phyloP scores from a whole-genome alignment of 1,139 yeast species.

The Magnusiomyces tetraspermus region DNA sequence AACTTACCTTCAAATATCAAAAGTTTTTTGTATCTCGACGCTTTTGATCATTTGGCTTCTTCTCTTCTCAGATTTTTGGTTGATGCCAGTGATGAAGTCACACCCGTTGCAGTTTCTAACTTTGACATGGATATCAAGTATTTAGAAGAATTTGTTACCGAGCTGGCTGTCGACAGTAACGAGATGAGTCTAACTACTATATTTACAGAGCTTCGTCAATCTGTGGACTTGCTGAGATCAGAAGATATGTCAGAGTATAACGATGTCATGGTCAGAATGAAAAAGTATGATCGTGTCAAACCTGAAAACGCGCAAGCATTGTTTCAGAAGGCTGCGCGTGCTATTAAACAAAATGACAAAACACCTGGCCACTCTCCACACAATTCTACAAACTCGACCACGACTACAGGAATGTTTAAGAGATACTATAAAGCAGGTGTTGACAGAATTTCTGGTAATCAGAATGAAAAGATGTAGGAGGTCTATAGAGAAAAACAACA shows the following conservation, averaged over 20 bases:
- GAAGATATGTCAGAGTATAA: constrained; percentile 45
- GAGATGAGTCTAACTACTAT: constrained; percentile 35
- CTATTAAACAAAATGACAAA: constrained; percentile 11
- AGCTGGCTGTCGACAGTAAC: constrained; percentile 32
- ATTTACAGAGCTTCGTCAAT: constrained; percentile 52
- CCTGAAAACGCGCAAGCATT: constrained; percentile 49
- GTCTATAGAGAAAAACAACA: too few relatives aligned
- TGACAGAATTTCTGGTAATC: constrained; percentile 7
- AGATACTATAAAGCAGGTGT: constrained; percentile 10
- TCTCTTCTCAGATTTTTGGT: constrained; percentile 56
- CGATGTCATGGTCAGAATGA: constrained; percentile 46
- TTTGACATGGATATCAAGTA: constrained; percentile 55
- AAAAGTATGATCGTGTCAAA: constrained; percentile 51
- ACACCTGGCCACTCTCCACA: constrained; percentile 41
- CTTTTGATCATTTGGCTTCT: constrained; percentile 75
- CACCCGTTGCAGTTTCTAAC: constrained; percentile 45
- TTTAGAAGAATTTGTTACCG: constrained; percentile 44
- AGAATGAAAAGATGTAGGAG: too few relatives aligned
- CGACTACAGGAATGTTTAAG: constrained; percentile 6
- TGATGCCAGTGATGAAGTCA: constrained; percentile 35
- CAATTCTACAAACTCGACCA: constrained; percentile 26
- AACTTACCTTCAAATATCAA: constrained; percentile 72
- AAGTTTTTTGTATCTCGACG: constrained; percentile 70
- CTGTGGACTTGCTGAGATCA: constrained; percentile 45
- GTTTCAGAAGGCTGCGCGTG: constrained; percentile 35